phyloP scores from a whole-genome alignment of 1,284 basidiomycete species.

The Lentinula novae-zelandiae region DNA sequence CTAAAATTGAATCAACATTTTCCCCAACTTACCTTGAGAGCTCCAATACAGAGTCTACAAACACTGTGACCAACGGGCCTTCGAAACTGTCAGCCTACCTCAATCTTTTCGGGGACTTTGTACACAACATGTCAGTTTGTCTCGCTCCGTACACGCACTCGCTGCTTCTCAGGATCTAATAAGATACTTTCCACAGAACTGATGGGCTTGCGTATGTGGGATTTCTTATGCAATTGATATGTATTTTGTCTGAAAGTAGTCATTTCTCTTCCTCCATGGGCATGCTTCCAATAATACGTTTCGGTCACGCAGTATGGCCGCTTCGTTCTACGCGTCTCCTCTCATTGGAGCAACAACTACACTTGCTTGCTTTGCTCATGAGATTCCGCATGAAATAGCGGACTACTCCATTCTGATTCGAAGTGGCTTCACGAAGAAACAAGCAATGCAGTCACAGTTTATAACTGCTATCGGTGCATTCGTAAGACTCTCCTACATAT shows the following conservation, averaged over 20 bases:
- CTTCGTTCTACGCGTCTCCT: slow-evolving; percentile 87
- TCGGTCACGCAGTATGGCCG: slow-evolving; percentile 64
- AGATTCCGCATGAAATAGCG: slow-evolving; percentile 90
- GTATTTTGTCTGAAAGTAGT: neutral
- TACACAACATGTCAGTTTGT: slow-evolving; percentile 74
- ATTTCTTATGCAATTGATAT: slow-evolving; percentile 4
- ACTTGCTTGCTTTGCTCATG: slow-evolving; percentile 87
- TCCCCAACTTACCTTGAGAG: neutral
- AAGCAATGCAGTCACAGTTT: slow-evolving; percentile 90
- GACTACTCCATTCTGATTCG: slow-evolving; percentile 89
- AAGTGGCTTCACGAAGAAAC: slow-evolving; percentile 83
- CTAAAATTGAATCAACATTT: neutral
- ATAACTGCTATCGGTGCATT: slow-evolving; percentile 87
- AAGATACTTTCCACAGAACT: slow-evolving; percentile 44
- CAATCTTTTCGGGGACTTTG: slow-evolving; percentile 88
- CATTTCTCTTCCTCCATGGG: slow-evolving; percentile 6
- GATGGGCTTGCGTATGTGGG: slow-evolving; percentile 77
- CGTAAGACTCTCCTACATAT: slow-evolving; percentile 44
- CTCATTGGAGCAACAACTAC: slow-evolving; percentile 88
- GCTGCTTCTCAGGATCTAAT: slow-evolving; percentile 20
- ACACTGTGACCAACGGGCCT: slow-evolving; percentile 38
- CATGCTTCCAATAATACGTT: slow-evolving; percentile 7
- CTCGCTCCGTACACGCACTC: slow-evolving; percentile 13
- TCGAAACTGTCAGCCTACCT: slow-evolving; percentile 86
- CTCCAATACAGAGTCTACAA: slow-evolving; percentile 14